Conservation (phyloP, 805 yeast genomes). For the Torulaspora indica region DNA sequence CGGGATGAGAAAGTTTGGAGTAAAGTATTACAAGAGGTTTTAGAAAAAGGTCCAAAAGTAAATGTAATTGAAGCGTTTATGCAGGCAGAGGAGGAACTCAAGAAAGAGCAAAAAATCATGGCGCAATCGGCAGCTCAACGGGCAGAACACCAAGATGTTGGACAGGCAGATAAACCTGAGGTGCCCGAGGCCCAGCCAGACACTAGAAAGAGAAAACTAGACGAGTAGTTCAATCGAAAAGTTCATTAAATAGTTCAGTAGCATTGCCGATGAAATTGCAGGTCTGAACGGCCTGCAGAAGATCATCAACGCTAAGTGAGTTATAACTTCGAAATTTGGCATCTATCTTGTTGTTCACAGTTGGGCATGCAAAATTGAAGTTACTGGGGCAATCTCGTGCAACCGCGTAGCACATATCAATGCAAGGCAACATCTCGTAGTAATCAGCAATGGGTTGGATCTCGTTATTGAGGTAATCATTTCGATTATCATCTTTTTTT, state of each 20-base stretch:
- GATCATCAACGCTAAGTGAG: constrained; percentile 13
- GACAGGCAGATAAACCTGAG: constrained; percentile 1
- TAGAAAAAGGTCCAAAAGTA: constrained; percentile 42
- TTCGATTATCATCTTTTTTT: constrained; percentile 52
- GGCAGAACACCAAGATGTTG: constrained; percentile 5
- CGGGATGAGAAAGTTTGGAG: constrained; percentile 67
- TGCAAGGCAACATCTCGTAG: constrained; percentile 82
- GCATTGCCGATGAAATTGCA: constrained; percentile 42
- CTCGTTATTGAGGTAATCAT: constrained; percentile 48
- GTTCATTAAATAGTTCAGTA: constrained; percentile 12
- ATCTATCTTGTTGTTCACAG: constrained; percentile 10
- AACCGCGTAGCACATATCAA: constrained; percentile 70
- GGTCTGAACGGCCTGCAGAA: constrained; percentile 25
- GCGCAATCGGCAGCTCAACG: neutral
- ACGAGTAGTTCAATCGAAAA: constrained; percentile 6
- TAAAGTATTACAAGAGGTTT: constrained; percentile 51
- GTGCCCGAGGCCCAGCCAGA: neutral
- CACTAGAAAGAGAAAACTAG: constrained; percentile 16
- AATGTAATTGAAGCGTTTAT: constrained; percentile 41
- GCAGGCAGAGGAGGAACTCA: constrained; percentile 27
- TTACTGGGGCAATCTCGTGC: constrained; percentile 80
- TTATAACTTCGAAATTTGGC: constrained; percentile 33
- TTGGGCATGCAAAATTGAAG: constrained; percentile 74
- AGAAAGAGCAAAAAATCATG: constrained; percentile 6
- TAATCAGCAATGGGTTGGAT: constrained; percentile 55